Conservation (phyloP, 2,329 filamentous ascomycete species). For the Magnaporthales sp. region DNA sequence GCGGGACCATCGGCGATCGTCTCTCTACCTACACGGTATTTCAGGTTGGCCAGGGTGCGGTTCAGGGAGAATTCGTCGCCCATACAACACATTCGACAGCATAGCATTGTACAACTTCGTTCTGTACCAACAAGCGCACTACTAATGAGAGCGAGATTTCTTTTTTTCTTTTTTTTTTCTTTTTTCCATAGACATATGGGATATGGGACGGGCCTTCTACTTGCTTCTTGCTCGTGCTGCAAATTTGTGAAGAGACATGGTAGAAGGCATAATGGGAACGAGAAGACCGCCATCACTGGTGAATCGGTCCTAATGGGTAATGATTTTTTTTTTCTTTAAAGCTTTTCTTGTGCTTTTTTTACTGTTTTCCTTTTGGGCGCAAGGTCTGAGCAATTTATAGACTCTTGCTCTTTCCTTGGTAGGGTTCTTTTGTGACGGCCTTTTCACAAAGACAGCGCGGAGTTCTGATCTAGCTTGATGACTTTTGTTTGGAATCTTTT, state of each 20-base stretch:
- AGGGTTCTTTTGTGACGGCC: background rate
- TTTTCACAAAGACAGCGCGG: background rate
- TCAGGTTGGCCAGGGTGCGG: too few species aligned
- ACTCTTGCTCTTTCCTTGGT: background rate
- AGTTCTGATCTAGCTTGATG: background rate
- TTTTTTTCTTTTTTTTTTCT: background rate
- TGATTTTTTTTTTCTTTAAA: background rate
- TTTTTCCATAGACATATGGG: background rate
- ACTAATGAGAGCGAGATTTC: background rate
- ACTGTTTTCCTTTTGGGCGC: background rate
- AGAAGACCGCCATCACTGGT: background rate
- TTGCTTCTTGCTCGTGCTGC: background rate
- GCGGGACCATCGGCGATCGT: too few species aligned
- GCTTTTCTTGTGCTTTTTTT: background rate
- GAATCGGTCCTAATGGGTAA: background rate
- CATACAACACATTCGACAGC: background rate
- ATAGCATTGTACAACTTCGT: background rate
- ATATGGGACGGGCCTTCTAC: background rate
- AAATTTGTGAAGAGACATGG: background rate
- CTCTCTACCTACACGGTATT: too few species aligned
- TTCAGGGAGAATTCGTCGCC: background rate
- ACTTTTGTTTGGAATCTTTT: background rate
- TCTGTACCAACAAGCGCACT: background rate
- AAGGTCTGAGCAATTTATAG: background rate
- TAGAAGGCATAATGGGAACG: background rate